Evolutionary conservation across 1,139 yeast genomes (phyloP), one percentile per base, ranked within the genome.

Genomic region (Ashbya aceris): DNA sequence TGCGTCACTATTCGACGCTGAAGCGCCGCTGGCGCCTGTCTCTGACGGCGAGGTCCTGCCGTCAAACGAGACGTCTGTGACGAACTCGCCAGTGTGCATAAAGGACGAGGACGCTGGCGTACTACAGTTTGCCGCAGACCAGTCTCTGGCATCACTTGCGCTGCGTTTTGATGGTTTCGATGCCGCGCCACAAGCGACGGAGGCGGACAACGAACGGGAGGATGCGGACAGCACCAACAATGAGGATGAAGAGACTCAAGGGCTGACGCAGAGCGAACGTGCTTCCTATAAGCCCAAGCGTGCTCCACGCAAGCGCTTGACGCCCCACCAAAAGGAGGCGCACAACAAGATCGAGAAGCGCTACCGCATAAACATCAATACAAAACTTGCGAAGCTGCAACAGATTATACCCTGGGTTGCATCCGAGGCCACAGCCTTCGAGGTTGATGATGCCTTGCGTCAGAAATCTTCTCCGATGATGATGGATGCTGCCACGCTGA

Each of bases 271-370:
- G 41, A 32, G 39, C 33, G 20, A 34, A 20, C 17, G 31, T 20
- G 17, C 23, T 45, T 8, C 28, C 30, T 39, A 31, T 39, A 14
- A 30, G 13, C 38, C 28, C 27, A 73, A 67, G 56, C 67, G 77
- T 53, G 71, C 75, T 1, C 72, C 77, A 40, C 65, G 82, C 54
- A 76, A 76, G 62, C 71, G 78, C 58, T 61, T 77, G 44, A 76
- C 82, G 2, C 68, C 70, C 6, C 70, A 73, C 47, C 86, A 80
- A 61, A 78, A 79, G 51, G 77, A 77, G 53, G 85, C 85, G 0
- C 87, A 81, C 55, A 79, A 80, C 61, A 76, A 76, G 55, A 79
- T 80, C 49, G 87, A 80, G 55, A 79, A 80, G 57, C 74, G 79
- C 49, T 81, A 81, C 60, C 67, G 89, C 57, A 79, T 79, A 45